These are phyloP conservation scores for Picochlorum sp. DNA, from an alignment of 139 green algal species.

Conservation along the genomic window DNA sequence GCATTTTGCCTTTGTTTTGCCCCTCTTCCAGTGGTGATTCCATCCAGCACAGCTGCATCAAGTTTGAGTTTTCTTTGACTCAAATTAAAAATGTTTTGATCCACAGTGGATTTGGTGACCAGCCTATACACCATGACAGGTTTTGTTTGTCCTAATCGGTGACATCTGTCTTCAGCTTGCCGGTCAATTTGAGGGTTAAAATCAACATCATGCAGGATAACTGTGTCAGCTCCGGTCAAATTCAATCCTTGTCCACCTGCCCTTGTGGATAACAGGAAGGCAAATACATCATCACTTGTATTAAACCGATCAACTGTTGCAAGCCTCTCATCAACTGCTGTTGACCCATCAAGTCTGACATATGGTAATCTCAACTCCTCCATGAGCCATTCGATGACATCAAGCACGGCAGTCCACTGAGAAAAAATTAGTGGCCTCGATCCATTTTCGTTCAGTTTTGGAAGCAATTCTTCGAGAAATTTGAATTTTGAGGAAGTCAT, in stretches of 20 bases:
- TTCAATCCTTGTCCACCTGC: conserved; percentile 91
- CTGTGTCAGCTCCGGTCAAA: conserved; percentile 88
- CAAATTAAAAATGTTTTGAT: conserved; percentile 75
- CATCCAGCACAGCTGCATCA: conserved; percentile 49
- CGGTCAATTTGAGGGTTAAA: conserved; percentile 86
- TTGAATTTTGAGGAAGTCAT: conserved; percentile 27
- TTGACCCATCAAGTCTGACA: conserved; percentile 78
- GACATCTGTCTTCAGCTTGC: conserved; percentile 63
- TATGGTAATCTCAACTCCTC: conserved; percentile 50
- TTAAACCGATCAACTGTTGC: conserved; percentile 75
- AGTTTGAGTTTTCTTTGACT: conserved; percentile 79
- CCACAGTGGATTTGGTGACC: conserved; percentile 69
- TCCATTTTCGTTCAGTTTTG: conserved; percentile 44
- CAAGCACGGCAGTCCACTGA: conserved; percentile 84
- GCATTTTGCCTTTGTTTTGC: conserved; percentile 13
- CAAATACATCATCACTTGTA: conserved; percentile 57
- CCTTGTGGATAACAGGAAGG: conserved; percentile 88
- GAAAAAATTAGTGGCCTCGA: conserved; percentile 78
- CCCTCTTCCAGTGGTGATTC: conserved; percentile 25
- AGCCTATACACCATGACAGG: conserved; percentile 84
- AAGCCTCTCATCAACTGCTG: conserved; percentile 68
- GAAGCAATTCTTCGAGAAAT: conserved; percentile 53
- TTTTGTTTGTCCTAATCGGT: conserved; percentile 71
- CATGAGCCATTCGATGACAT: conserved; percentile 86
- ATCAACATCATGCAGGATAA: conserved; percentile 91